Base-by-base conservation (phyloP, 2,329 filamentous ascomycete genomes). In the Microsporum ferrugineum region DNA sequence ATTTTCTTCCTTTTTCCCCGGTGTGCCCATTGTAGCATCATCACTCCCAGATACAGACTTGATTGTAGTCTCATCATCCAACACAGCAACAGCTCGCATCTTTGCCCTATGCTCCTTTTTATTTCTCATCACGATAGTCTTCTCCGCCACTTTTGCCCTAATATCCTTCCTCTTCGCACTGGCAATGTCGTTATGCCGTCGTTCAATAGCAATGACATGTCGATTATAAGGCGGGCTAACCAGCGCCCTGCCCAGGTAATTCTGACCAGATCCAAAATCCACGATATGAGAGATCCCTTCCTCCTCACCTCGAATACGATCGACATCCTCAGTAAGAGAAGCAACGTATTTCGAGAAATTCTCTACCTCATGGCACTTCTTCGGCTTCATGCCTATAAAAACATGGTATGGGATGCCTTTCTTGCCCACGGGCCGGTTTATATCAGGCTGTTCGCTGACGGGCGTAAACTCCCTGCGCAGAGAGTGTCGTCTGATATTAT, bases 261-360 rank as follows among this genome's bases (percentile, higher is more conserved):
- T 97, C 72, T 97, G 92, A 0, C 94, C 94, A 59, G 91, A 96
- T 33, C 94, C 94, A 73, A 97, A 96, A 75, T 99, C 94, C 57
- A 97, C 87, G 62, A 96, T 85, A 75, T 97, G 91, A 0, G 90
- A 89, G 63, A 96, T 85, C 5, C 69, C 66, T 5, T 71, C 70
- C 6, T 60, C 7, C 39, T 17, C 39, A 4, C 74, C 67, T 60
- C 72, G 70, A 12, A 80, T 75, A 56, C 78, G 74, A 0, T 78
- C 77, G 47, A 86, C 81, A 1, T 82, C 76, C 1, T 77, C 70
- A 2, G 82, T 80, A 29, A 96, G 80, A 33, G 82, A 80, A 60
- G 89, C 82, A 59, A 97, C 83, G 68, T 92, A 97, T 64, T 83
- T 82, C n/a, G 92, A 88, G 70, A 97, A 96, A 70, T 94, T 85